Evolutionary conservation across 306 rosid genomes (phyloP), one percentile per base, ranked within the genome.

Genomic region (Phaseolus lunatus): DNA sequence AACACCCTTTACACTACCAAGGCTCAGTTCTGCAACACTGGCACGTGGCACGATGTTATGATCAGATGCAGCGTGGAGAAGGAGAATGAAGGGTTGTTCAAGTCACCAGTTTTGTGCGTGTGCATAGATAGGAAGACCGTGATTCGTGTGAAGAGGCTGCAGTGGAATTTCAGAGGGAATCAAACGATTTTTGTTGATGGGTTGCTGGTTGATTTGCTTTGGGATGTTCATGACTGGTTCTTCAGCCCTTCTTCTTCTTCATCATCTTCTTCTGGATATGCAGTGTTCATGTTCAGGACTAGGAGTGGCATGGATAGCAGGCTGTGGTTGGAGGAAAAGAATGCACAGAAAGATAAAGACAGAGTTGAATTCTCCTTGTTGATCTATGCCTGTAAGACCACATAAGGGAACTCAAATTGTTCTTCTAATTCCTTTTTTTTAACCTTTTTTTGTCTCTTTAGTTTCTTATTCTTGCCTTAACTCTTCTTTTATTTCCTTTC

Each of bases 191-290:
- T 95, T 56, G 90, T 95, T 9, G 99, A 92, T 84, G 95, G 97
- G 19, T 88, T 95, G 77, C 57, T 91, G 47, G 97, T 95, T 56
- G 99, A 95, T 91, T 81, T 92, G 88, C 75, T 95, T 39, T 95
- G 99, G 99, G 99, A 95, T 85, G 97, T 95, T 79, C 97, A 95
- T 79, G 97, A 91, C 16, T 95, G 99, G 99, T 92, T 95, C 57
- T 95, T 92, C 72, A 86, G 76, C 26, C 77, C 88, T 9, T 56
- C 79, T 65, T 86, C 90, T 73, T 37, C 37, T 31, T 24, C 35
- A 4, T 31, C 35, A 4, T 56, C 79, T 68, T 27, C 20, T 27
- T 27, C 35, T 26, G 91, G 96, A 0, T 78, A 54, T 80, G 97
- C 92, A 0, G 97, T 95, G 52, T 95, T 95, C 73, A 89, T 95